Percentiles rank a stretch among this genome's conserved stretches.
phyloP scores from a whole-genome alignment of 1,284 basidiomycete genomes.

The Heterobasidion annosum region DNA sequence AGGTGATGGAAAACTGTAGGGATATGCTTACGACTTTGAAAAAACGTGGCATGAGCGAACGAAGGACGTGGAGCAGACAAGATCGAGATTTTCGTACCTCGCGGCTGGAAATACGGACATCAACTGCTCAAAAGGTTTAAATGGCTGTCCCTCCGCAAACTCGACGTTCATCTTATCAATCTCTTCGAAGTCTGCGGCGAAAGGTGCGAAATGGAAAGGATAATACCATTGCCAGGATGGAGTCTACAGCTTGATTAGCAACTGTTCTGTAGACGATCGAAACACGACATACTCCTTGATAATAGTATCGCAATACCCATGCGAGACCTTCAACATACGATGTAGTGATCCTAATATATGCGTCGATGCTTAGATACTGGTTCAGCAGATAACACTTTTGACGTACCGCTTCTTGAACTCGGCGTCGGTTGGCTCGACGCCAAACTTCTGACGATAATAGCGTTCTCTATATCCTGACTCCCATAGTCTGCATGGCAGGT shows the following conservation, averaged over 20 bases:
- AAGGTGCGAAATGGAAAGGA: slow-evolving; percentile 97
- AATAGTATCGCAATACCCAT: slow-evolving; percentile 98
- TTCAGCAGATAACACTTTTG: not conserved
- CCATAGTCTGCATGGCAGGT: slow-evolving; percentile 56
- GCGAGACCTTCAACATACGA: slow-evolving; percentile 90
- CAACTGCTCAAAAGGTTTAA: slow-evolving; percentile 95
- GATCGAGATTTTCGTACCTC: slow-evolving; percentile 42
- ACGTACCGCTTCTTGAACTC: slow-evolving; percentile 72
- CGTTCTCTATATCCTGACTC: slow-evolving; percentile 93
- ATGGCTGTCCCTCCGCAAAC: slow-evolving; percentile 78
- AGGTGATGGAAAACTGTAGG: slow-evolving; percentile 81
- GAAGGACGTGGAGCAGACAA: not conserved
- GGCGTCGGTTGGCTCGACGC: slow-evolving; percentile 61
- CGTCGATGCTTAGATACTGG: slow-evolving; percentile 3
- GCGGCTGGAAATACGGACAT: slow-evolving; percentile 98
- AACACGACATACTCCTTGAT: slow-evolving; percentile 75
- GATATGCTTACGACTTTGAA: slow-evolving; percentile 74
- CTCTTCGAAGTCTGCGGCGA: slow-evolving; percentile 90
- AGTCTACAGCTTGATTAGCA: slow-evolving; percentile 37
- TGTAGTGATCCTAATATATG: slow-evolving; percentile 57
- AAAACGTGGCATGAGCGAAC: slow-evolving; percentile 6
- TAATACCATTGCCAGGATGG: slow-evolving; percentile 99
- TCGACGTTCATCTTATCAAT: slow-evolving; percentile 73
- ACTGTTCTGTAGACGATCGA: not conserved
- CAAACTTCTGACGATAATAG: slow-evolving; percentile 95